Evolutionary conservation across 306 rosid species (phyloP).

Genomic region (Pterocarpus santalinus): DNA sequence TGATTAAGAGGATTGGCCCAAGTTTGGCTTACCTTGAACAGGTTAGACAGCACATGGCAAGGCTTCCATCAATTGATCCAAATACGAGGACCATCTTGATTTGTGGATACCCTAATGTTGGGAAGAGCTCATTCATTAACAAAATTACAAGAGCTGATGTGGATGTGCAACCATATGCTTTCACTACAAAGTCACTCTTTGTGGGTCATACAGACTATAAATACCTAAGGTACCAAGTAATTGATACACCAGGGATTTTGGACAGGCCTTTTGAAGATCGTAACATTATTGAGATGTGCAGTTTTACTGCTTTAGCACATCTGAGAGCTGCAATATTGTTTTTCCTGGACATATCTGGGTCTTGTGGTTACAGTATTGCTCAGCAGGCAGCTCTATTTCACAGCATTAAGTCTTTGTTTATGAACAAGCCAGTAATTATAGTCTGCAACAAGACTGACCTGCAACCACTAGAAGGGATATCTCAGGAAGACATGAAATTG

Average conservation of each 20-base stretch:
- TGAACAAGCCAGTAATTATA: constrained; percentile 62
- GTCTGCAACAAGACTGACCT: constrained; percentile 85
- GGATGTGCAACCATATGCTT: constrained; percentile 93
- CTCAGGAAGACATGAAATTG: constrained; percentile 85
- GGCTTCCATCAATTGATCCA: constrained; percentile 90
- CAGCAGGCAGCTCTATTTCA: constrained; percentile 92
- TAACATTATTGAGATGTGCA: constrained; percentile 93
- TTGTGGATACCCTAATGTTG: constrained; percentile 94
- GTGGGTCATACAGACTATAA: constrained; percentile 92
- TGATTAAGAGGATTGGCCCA: constrained; percentile 83
- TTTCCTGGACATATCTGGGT: constrained; percentile 88
- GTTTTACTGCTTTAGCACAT: constrained; percentile 93
- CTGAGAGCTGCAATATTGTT: constrained; percentile 89
- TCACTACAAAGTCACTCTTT: constrained; percentile 89
- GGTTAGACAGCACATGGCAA: constrained; percentile 91
- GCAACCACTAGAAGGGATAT: constrained; percentile 77
- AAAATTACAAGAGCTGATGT: constrained; percentile 92
- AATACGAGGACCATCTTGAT: constrained; percentile 79
- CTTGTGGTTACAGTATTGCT: constrained; percentile 87
- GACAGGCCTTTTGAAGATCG: constrained; percentile 93
- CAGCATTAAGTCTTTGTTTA: constrained; percentile 69
- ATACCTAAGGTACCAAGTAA: constrained; percentile 89
- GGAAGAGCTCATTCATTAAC: constrained; percentile 93
- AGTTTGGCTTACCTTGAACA: constrained; percentile 94
- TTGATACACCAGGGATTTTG: constrained; percentile 92